Conservation (phyloP, 2,329 filamentous ascomycete species). For the Arthrobotrys iridis region DNA sequence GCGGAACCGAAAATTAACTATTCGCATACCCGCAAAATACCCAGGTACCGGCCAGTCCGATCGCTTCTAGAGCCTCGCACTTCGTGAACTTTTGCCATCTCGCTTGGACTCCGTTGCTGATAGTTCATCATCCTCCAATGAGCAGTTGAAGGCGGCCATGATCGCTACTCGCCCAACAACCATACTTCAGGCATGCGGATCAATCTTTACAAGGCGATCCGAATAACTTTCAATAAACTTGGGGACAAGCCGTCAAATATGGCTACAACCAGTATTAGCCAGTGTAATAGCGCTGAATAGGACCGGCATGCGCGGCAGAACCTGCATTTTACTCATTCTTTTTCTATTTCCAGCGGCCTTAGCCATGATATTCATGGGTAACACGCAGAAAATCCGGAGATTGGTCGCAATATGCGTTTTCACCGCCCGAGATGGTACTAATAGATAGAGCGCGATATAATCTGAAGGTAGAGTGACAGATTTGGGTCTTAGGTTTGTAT, state of each 20-base stretch:
- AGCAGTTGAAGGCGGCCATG: slow-evolving; percentile 2
- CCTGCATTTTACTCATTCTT: slow-evolving; percentile 28
- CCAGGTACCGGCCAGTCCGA: slow-evolving; percentile 3
- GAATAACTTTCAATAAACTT: background rate
- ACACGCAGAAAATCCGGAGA: slow-evolving; percentile 14
- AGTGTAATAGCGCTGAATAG: background rate
- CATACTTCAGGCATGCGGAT: slow-evolving; percentile 40
- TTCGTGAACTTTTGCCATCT: slow-evolving; percentile 37
- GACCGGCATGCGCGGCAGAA: slow-evolving; percentile 33
- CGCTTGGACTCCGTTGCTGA: slow-evolving; percentile 27
- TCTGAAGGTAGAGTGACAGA: slow-evolving; percentile 8
- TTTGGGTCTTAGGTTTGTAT: background rate
- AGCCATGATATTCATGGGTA: slow-evolving; percentile 14
- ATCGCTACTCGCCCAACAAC: background rate
- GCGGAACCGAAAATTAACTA: background rate
- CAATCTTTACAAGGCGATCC: slow-evolving; percentile 29
- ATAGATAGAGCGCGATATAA: background rate
- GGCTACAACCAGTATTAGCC: slow-evolving; percentile 11
- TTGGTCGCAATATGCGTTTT: slow-evolving; percentile 28
- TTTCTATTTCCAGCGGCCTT: slow-evolving; percentile 29
- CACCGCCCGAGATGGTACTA: background rate
- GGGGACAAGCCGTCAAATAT: background rate
- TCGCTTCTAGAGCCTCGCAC: slow-evolving; percentile 18
- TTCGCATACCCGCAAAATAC: background rate
- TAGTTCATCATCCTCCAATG: background rate